These are phyloP conservation scores for Mollisia scopiformis DNA, from an alignment of 2,329 filamentous ascomycete species.

Conservation along the genomic window DNA sequence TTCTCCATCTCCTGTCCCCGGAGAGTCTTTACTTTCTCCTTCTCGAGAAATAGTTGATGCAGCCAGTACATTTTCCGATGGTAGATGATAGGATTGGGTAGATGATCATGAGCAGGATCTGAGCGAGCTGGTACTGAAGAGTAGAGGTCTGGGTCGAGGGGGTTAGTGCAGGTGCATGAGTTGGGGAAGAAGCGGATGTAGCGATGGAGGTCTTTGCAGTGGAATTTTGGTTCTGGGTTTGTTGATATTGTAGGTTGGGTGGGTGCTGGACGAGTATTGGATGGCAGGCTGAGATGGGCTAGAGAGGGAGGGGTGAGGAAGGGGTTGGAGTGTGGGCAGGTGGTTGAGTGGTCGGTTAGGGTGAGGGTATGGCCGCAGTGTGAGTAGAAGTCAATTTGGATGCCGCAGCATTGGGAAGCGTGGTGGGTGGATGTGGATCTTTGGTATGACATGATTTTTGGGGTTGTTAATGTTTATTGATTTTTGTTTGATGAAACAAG, in stretches of 20 bases:
- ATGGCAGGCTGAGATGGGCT: neutral
- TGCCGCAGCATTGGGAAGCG: conserved; percentile 1
- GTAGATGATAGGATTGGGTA: neutral
- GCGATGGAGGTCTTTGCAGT: neutral
- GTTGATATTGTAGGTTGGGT: neutral
- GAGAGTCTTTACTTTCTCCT: neutral
- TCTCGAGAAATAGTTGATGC: neutral
- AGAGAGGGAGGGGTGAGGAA: neutral
- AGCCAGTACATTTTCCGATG: neutral
- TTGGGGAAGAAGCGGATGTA: neutral
- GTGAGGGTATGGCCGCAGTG: neutral
- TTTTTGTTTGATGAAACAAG: no score
- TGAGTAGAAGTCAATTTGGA: neutral
- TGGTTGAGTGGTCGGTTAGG: neutral
- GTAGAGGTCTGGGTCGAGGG: neutral
- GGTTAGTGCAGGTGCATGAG: neutral
- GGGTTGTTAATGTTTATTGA: neutral
- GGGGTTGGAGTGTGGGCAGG: neutral
- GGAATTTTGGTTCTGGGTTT: neutral
- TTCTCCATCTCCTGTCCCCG: neutral
- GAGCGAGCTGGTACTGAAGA: neutral
- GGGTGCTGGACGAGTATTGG: neutral
- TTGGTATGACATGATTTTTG: neutral
- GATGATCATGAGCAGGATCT: neutral
- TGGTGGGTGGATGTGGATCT: neutral